These are phyloP conservation scores for Sphaerulina musiva DNA, from an alignment of 2,329 filamentous ascomycete genomes.

Conservation along the genomic window DNA sequence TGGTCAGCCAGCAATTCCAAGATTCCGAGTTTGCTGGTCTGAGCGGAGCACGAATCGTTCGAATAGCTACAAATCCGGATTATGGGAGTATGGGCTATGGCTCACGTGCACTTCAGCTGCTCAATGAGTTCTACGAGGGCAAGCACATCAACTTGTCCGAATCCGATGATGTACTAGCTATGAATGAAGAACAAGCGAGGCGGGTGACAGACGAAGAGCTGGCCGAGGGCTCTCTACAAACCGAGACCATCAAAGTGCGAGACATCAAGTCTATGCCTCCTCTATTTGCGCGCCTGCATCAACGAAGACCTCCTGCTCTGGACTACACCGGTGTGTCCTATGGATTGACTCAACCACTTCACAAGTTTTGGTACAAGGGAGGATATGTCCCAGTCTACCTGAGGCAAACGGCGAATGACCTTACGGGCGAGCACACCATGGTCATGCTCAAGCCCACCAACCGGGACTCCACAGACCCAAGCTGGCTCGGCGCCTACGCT, in stretches of 20 bases:
- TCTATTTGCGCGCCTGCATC: constrained; percentile 78
- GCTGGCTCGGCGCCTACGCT: constrained; percentile 86
- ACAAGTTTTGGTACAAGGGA: constrained; percentile 94
- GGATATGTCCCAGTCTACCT: constrained; percentile 86
- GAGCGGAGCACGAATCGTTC: constrained; percentile 83
- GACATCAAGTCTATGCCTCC: constrained; percentile 91
- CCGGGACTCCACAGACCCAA: constrained; percentile 54
- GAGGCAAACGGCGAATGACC: constrained; percentile 87
- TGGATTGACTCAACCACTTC: constrained; percentile 76
- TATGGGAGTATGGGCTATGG: constrained; percentile 92
- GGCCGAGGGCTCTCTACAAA: constrained; percentile 65
- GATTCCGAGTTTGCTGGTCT: constrained; percentile 92
- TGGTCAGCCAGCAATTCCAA: constrained; percentile 96
- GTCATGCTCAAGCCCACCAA: constrained; percentile 85
- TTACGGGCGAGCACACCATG: constrained; percentile 95
- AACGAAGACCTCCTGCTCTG: constrained; percentile 69
- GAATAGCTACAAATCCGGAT: constrained; percentile 94
- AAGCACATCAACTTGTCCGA: constrained; percentile 83
- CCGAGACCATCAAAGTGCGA: constrained; percentile 82
- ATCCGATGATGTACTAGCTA: constrained; percentile 45
- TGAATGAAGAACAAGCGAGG: constrained; percentile 53
- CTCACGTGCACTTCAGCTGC: constrained; percentile 75
- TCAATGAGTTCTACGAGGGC: constrained; percentile 89
- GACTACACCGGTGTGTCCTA: constrained; percentile 97
- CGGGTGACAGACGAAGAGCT: constrained; percentile 79